Evolutionary conservation across 2,329 filamentous ascomycete species (phyloP), one percentile per base, ranked within the genome.

Genomic region (Metarhizium sp.): DNA sequence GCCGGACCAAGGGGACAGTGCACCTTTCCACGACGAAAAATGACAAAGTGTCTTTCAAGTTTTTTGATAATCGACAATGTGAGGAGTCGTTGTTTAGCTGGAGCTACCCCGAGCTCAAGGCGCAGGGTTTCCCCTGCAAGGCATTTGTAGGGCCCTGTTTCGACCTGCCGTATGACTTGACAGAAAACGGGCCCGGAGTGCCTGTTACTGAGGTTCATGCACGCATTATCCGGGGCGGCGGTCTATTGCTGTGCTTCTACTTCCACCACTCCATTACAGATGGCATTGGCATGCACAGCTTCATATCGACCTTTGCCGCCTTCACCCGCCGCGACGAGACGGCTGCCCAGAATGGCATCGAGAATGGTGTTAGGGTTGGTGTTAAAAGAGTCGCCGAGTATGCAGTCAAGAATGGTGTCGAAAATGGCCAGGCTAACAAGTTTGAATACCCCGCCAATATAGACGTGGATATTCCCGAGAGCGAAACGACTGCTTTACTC

Each of bases 191-290:
- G 6, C 59, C 60, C 0, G 54, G 51, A 3, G 62, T 73, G 29
- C 74, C 73, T 0, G 72, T 71, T 11, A 66, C 68, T 2, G 65
- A 65, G n/a, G 64, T 76, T 6, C 67, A 70, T 14, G 69, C 66
- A n/a, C 66, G 68, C 45, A 67, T 74, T 52, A 67, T 72, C 7
- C 50, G 18, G 7, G 59, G 64, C 3, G 74, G 64, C 3, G 74
- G 74, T 1, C 53, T 76, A 10, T 56, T 76, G 6, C 65, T 77
- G 25, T 68, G 64, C 6, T 58, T 73, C n/a, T 73, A 67, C 56
- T 62, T 76, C 49, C 71, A 75, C 56, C 74, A 76, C 55, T 63
- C 72, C 6, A 61, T 75, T 29, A 71, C 69, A 16, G 74, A 77
- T 52, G 74, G 73, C 11, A 66, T 69, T 34, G 72, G 71, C 20